Conservation (phyloP, 805 yeast genomes). For the Pichia ethanolica region DNA sequence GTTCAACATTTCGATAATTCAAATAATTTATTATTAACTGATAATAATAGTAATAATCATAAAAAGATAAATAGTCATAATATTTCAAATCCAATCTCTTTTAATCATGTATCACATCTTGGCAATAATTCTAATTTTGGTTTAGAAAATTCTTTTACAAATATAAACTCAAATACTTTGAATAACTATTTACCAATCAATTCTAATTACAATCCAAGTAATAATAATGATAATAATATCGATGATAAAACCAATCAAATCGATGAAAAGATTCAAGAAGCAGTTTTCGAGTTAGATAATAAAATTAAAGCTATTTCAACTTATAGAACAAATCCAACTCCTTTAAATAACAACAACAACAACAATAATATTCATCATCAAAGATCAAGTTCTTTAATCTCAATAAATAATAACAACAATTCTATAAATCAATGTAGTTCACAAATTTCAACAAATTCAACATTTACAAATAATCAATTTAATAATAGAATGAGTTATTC, state of each 20-base stretch:
- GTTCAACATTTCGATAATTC: constrained; percentile 2
- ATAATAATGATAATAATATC: no score
- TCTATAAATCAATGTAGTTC: neutral
- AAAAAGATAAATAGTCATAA: neutral
- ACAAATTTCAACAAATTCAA: constrained; percentile 3
- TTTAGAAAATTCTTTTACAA: constrained; percentile 21
- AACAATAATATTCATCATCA: neutral
- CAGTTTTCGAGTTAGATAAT: constrained; percentile 11
- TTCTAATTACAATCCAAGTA: no score
- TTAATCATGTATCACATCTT: constrained; percentile 29
- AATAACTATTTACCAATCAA: constrained; percentile 6
- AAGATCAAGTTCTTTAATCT: neutral
- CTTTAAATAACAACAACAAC: neutral
- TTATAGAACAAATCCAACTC: constrained; percentile 26
- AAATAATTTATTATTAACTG: neutral
- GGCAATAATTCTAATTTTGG: constrained; percentile 26
- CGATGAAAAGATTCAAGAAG: neutral
- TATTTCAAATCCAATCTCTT: constrained; percentile 29
- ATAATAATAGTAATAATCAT: neutral
- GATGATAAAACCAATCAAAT: no score
- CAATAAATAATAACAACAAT: neutral
- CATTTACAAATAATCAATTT: constrained; percentile 2
- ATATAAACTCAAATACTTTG: constrained; percentile 1
- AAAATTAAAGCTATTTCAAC: constrained; percentile 23
- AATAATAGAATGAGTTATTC: constrained; percentile 1